Conservation (phyloP, 2,329 filamentous ascomycete genomes). For the Tympanopsis confertula region DNA sequence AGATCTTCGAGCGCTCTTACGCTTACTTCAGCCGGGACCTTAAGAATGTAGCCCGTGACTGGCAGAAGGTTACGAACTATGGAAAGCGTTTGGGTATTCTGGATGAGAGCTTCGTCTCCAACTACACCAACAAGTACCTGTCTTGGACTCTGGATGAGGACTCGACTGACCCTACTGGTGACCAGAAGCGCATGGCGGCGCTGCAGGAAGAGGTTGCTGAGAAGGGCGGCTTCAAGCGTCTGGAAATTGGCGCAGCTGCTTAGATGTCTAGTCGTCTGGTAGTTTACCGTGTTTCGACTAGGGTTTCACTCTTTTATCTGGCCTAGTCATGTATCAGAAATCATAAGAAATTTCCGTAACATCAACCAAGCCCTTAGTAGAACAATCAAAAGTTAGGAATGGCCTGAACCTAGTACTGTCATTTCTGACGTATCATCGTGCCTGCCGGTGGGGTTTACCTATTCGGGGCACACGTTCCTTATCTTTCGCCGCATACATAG, state of each 20-base stretch:
- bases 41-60: conserved; percentile 65
- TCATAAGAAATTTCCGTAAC: too few species aligned
- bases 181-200: conserved; percentile 64
- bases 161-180: conserved; percentile 54
- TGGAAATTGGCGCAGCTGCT: conserved; percentile 13
- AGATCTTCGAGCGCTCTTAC: conserved; percentile 70
- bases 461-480: too few species aligned
- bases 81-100: conserved; percentile 63
- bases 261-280: too few species aligned
- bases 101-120: conserved; percentile 49
- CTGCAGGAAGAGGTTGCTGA: conserved; percentile 56
- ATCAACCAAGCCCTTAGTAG: too few species aligned
- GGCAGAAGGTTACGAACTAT: conserved; percentile 67
- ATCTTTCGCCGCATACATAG: too few species aligned
- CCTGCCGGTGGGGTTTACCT: too few species aligned
- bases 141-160: conserved; percentile 54
- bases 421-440: too few species aligned
- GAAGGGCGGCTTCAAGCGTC: conserved; percentile 51
- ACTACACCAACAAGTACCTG: conserved; percentile 66
- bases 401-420: too few species aligned
- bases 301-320: too few species aligned
- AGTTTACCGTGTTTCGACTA: too few species aligned
- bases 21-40: conserved; percentile 66
- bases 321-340: too few species aligned
- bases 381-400: too few species aligned